Conservation (phyloP, 305 asterid genomes). For the Solanum hybrid region DNA sequence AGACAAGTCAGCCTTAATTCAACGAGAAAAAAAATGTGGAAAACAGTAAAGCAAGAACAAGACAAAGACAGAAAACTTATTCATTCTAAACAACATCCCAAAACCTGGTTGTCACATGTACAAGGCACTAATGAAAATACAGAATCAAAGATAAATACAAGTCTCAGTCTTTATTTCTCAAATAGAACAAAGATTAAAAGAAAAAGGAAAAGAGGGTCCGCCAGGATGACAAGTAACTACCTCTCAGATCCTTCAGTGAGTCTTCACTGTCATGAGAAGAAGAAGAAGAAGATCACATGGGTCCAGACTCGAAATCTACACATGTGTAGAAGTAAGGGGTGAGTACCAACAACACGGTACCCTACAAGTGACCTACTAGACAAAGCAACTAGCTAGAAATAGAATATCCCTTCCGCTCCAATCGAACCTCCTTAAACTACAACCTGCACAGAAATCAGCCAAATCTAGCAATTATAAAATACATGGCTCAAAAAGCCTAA, state of each 20-base stretch:
- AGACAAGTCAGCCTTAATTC: too few relatives aligned
- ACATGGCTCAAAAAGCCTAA: neutral
- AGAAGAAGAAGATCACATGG: neutral
- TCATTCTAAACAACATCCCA: neutral
- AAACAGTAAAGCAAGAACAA: neutral
- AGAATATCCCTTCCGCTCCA: neutral
- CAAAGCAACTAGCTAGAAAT: neutral
- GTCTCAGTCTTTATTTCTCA: neutral
- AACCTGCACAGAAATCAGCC: neutral
- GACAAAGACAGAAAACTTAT: neutral
- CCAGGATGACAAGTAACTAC: neutral
- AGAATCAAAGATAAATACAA: neutral
- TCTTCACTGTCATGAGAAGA: neutral
- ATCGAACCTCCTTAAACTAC: neutral
- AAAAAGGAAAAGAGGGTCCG: too few relatives aligned
- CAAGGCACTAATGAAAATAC: neutral
- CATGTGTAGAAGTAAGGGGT: neutral
- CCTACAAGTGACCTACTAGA: neutral
- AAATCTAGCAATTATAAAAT: too few relatives aligned
- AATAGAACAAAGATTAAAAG: too few relatives aligned
- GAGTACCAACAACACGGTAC: neutral
- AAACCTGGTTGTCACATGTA: neutral
- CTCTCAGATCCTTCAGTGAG: neutral
- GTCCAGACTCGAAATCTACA: neutral
- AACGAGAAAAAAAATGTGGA: accelerated